phyloP scores from a whole-genome alignment of 495 filamentous ascomycete genomes.

The Penicillium salamii region DNA sequence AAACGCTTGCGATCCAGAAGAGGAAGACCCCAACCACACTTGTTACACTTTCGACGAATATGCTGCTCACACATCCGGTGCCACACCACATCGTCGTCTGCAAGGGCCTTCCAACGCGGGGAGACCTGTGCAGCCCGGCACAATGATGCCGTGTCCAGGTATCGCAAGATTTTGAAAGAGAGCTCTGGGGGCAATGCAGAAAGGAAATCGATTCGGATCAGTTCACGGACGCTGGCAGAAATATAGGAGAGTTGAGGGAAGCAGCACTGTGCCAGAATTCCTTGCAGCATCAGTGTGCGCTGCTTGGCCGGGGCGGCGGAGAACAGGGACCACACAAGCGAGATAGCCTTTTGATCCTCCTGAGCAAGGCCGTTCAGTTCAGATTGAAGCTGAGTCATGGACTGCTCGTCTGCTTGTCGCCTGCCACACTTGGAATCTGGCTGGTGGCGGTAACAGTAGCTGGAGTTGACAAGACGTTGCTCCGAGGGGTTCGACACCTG shows the following conservation, averaged over 20 bases:
- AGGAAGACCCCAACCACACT: conserved; percentile 94
- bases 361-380: conserved; percentile 79
- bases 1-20: conserved; percentile 84
- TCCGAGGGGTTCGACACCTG: conserved; percentile 26
- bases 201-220: conserved; percentile 95
- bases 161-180: conserved; percentile 88
- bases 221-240: conserved; percentile 79
- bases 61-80: conserved; percentile 99
- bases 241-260: conserved; percentile 95
- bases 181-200: conserved; percentile 84
- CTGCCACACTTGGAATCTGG: conserved; percentile 89
- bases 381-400: conserved; percentile 91
- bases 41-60: conserved; percentile 92
- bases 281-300: conserved; percentile 90
- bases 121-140: conserved; percentile 98
- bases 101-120: conserved; percentile 77
- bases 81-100: conserved; percentile 97
- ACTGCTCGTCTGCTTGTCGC: conserved; percentile 86
- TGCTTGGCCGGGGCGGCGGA: conserved; percentile 93
- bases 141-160: conserved; percentile 90
- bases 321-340: conserved; percentile 94
- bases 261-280: conserved; percentile 92
- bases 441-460: conserved; percentile 92
- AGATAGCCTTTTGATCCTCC: conserved; percentile 86
- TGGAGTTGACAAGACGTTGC: conserved; percentile 61